A percentile compares a stretch with the other conserved stretches of the same genome.
Conservation (phyloP, 2,329 filamentous ascomycete species). For the Fusarium tupiense region DNA sequence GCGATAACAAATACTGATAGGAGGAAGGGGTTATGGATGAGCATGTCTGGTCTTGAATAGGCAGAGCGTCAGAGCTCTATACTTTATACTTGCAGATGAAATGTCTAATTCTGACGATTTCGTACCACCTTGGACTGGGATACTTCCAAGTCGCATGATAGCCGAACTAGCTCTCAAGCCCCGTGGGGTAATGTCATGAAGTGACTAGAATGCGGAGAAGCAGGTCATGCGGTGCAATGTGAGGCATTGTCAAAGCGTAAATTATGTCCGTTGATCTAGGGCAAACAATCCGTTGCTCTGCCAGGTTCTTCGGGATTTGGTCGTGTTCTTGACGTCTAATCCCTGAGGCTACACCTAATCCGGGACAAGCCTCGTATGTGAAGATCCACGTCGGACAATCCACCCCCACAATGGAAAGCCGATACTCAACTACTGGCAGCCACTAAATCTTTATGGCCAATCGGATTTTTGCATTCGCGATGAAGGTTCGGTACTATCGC, state of each 20-base stretch:
- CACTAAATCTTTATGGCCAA: background rate
- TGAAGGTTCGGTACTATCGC: background rate
- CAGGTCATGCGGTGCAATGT: background rate
- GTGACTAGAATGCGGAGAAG: background rate
- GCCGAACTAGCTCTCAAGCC: background rate
- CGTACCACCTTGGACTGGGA: accelerated
- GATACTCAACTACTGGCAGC: background rate
- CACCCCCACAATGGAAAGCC: background rate
- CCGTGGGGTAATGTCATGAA: background rate
- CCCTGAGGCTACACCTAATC: background rate
- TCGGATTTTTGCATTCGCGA: accelerated
- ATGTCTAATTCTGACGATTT: too few species aligned
- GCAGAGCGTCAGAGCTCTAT: background rate
- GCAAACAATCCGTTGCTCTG: too few species aligned
- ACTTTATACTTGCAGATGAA: background rate
- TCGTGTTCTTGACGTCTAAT: background rate
- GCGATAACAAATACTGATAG: background rate
- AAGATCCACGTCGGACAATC: background rate
- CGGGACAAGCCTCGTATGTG: background rate
- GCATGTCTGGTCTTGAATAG: background rate
- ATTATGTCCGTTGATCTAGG: background rate
- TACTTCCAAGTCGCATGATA: background rate
- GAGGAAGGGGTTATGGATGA: accelerated
- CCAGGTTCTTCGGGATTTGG: background rate
- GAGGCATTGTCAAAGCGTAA: background rate